These are phyloP conservation scores for Trichoderma asperellum DNA, from an alignment of 2,329 filamentous ascomycete species.

Conservation along the genomic window DNA sequence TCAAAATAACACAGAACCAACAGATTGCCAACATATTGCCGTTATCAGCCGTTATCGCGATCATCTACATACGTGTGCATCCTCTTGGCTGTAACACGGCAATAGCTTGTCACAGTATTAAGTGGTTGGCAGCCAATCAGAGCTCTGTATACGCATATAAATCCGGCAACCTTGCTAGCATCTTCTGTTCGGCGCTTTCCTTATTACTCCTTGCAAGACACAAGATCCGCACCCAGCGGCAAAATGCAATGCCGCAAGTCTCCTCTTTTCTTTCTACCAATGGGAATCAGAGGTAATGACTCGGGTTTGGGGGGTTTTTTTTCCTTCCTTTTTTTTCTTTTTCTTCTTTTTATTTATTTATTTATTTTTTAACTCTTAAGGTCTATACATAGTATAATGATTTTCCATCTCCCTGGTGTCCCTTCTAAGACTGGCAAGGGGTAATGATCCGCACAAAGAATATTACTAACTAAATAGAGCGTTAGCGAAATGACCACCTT, in stretches of 20 bases:
- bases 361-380: not conserved
- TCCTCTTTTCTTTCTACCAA: not conserved
- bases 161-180: not conserved
- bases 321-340: no score
- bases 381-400: not conserved
- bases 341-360: no score
- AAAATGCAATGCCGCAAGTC: not conserved
- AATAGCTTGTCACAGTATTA: not conserved
- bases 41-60: not conserved
- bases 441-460: not conserved
- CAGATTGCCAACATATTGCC: not conserved
- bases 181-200: not conserved
- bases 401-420: not conserved
- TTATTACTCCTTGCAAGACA: not conserved
- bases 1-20: not conserved
- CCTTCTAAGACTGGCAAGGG: not conserved
- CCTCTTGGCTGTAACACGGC: not conserved
- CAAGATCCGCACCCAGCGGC: not conserved
- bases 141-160: not conserved
- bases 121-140: not conserved
- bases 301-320: not conserved
- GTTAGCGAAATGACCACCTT: not conserved
- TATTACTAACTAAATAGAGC: no score
- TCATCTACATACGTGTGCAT: not conserved
- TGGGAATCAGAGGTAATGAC: not conserved